Evolutionary conservation across 306 rosid genomes (phyloP), one percentile per base, ranked within the genome.

Genomic region (Delonix regia): DNA sequence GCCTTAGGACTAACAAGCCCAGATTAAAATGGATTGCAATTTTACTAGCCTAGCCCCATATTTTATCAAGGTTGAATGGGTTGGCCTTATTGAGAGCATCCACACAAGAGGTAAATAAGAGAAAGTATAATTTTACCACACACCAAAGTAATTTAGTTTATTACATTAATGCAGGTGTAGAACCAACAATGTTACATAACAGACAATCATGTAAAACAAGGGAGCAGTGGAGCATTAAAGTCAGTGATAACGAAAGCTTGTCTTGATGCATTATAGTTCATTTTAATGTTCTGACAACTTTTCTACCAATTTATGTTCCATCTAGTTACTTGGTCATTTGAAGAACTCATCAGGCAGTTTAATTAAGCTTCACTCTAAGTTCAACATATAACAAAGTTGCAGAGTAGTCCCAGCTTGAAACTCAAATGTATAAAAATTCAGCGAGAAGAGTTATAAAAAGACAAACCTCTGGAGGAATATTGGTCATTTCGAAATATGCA

Each of bases 401-500:
- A 22, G 11, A 56, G 62, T 21, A 51, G 63, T 62, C 39, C 64
- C 59, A 69, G 70, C 41, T 51, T 73, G 83, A 47, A 66, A 75
- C 80, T 65, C 71, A 21, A 72, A 45, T 49, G 41, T 56, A 41
- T 18, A 61, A 68, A 60, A 83, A 56, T 19, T 62, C 47, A 49
- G 76, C 47, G 41, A 78, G 69, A 38, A 9, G 11, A 44, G 25
- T 56, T 24, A 84, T 49, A 49, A 77, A 62, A 57, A 83, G 65
- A 83, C 88, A 76, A 83, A 96, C 99, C 97, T 87, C 61, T 16
- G 98, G 97, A 84, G 99, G 87, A 84, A 96, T 90, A 85, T 96
- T 96, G 82, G 94, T 91, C 99, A 96, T 96, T 90, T 96, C 99
- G 70, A 88, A 93, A 83, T 96, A 96, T 81, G 98, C 99, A 86